Conservation (phyloP, 768 basidiomycete species). For the Suillus decipiens region DNA sequence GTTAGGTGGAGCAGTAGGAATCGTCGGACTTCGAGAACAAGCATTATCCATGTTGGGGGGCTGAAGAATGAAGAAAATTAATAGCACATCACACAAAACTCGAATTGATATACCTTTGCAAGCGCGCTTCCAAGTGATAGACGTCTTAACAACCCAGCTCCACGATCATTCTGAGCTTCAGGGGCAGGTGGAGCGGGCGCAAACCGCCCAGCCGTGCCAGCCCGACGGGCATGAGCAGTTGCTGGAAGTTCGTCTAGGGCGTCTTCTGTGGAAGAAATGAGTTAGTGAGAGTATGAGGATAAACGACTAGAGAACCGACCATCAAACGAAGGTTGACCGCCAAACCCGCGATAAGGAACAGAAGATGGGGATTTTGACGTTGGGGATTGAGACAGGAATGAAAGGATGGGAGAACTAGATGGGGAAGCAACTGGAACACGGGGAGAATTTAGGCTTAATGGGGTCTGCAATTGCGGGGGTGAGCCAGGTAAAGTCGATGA, state of each 20-base stretch:
- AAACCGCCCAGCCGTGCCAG: conserved; percentile 60
- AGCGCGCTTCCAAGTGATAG: conserved; percentile 70
- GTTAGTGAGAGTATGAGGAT: neutral
- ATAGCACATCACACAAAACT: neutral
- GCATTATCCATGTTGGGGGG: conserved; percentile 18
- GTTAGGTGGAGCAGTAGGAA: conserved; percentile 51
- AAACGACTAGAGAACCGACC: conserved; percentile 40
- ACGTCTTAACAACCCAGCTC: conserved; percentile 69
- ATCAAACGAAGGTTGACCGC: conserved; percentile 59
- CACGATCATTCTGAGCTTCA: conserved; percentile 60
- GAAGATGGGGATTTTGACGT: conserved; percentile 48
- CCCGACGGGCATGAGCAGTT: conserved; percentile 55
- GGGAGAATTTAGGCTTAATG: conserved; percentile 42
- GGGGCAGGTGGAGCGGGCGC: conserved; percentile 45
- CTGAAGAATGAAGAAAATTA: conserved; percentile 13
- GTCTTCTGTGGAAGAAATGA: conserved; percentile 35
- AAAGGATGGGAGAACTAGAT: conserved; percentile 69
- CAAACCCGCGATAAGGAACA: conserved; percentile 60
- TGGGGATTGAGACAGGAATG: conserved; percentile 65
- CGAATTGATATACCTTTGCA: conserved; percentile 49
- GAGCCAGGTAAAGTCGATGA: conserved; percentile 58
- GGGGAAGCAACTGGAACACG: conserved; percentile 53
- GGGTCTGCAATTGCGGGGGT: conserved; percentile 53
- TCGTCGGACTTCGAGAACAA: conserved; percentile 34
- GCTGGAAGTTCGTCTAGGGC: conserved; percentile 42